Evolutionary conservation across 129 eudicot genomes (phyloP), one percentile per base, ranked within the genome.

Genomic region (Erigeron canadensis): DNA sequence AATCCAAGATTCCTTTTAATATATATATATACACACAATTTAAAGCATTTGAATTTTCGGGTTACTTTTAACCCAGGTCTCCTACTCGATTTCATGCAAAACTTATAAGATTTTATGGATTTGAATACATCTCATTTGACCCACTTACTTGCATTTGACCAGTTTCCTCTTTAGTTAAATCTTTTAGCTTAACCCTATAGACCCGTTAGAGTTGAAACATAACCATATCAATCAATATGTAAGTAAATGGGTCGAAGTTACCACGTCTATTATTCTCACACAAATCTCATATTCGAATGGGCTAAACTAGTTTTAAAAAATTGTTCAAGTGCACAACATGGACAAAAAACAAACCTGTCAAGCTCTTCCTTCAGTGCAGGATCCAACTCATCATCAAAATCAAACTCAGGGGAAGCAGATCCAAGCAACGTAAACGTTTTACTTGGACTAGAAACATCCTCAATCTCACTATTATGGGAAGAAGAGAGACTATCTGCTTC

Each of bases 301-400:
- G 28, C 37, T 11, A 66, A 21, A 48, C 37, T 44, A 45, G 37
- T 53, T 51, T 15, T 6, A n/a, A 18, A 23, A 18, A 28, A 23
- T 47, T 34, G 8, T 48, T 17, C 62, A 54, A 65, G 39, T 40
- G 66, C 44, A 22, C 16, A 60, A 23, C 21, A 71, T 9, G 21
- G 37, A 13, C 42, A 7, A 13, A 18, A 17, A 43, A 51, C 78
- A 40, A 72, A 86, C 92, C 92, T 87, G 85, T 87, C 89, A 57
- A 87, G 81, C 62, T 87, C 80, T 77, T 84, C 89, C 84, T 67
- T 84, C 85, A 84, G 72, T 54, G 82, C 87, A 60, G 93, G 93
- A 79, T 84, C 89, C 74, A 87, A 71, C 73, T 79, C 89, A 71
- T 84, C 96, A 72, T 88, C 96, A 77, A 79, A 79, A 53, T 88